Percentiles rank a stretch among this genome's conserved stretches.
phyloP scores from a whole-genome alignment of 495 filamentous ascomycete species.

The Trichocladium antarcticum region DNA sequence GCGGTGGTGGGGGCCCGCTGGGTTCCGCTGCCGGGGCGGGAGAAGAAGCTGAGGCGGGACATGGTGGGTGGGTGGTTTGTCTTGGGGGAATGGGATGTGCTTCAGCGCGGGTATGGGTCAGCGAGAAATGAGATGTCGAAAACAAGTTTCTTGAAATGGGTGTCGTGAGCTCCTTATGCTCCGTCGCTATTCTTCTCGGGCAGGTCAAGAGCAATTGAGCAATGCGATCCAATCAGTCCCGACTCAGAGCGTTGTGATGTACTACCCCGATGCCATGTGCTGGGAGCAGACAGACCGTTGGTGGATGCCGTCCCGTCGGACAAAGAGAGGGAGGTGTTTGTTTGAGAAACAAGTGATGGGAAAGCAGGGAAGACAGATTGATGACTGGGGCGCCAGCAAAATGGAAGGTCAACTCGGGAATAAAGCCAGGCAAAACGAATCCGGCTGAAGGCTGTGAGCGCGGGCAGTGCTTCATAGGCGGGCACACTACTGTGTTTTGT shows the following conservation, averaged over 20 bases:
- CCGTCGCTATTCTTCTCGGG: neutral
- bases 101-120: too few relatives aligned
- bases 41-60: constrained; percentile 27
- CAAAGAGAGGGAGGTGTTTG: neutral
- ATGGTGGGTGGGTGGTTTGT: constrained; percentile 6
- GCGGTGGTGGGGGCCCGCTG: neutral
- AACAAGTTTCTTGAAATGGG: neutral
- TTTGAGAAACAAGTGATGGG: neutral
- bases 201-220: neutral
- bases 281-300: neutral
- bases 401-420: too few relatives aligned
- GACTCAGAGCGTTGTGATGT: constrained; percentile 3
- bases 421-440: too few relatives aligned
- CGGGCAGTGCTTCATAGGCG: neutral
- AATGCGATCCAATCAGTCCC: neutral
- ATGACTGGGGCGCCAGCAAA: too few relatives aligned
- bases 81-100: too few relatives aligned
- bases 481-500: constrained; percentile 9
- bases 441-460: neutral
- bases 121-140: too few relatives aligned
- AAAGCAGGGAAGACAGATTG: neutral
- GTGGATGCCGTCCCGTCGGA: neutral
- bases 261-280: neutral
- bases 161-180: constrained; percentile 6
- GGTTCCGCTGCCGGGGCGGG: neutral